A percentile compares a stretch with the other conserved stretches of the same genome.
Conservation (phyloP, 148 eudicot species). For the Drosera capensis region DNA sequence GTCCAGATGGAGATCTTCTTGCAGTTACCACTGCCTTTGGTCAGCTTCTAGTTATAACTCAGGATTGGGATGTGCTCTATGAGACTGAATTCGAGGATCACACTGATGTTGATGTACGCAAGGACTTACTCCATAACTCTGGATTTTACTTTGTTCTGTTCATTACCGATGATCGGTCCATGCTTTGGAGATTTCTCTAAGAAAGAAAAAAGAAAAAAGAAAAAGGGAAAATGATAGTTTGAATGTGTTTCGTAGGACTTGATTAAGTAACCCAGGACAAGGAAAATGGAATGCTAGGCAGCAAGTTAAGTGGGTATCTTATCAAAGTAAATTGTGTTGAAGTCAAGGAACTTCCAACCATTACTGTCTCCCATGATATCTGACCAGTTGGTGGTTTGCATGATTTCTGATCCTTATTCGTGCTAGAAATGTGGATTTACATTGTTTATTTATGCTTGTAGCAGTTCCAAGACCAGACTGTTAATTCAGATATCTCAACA, state of each 20-base stretch:
- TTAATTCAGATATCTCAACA: slow-evolving; percentile 33
- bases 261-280: no score
- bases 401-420: no score
- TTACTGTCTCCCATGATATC: no score
- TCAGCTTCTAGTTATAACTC: slow-evolving; percentile 81
- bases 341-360: no score
- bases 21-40: slow-evolving; percentile 74
- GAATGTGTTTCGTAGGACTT: no score
- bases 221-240: not conserved
- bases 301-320: no score
- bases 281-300: no score
- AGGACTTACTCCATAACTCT: slow-evolving; percentile 34
- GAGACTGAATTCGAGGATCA: slow-evolving; percentile 63
- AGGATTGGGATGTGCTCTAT: slow-evolving; percentile 83
- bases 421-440: not conserved
- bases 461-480: not conserved
- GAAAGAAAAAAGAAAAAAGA: not conserved
- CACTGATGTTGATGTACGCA: slow-evolving; percentile 59
- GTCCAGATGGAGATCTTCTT: slow-evolving; percentile 95
- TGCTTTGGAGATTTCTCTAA: not conserved
- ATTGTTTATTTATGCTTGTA: not conserved
- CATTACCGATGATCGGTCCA: not conserved
- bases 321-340: no score
- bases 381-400: no score
- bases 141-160: not conserved